Base-by-base conservation (phyloP, 139 green algal genomes). In the Spirogloea muscicola region DNA sequence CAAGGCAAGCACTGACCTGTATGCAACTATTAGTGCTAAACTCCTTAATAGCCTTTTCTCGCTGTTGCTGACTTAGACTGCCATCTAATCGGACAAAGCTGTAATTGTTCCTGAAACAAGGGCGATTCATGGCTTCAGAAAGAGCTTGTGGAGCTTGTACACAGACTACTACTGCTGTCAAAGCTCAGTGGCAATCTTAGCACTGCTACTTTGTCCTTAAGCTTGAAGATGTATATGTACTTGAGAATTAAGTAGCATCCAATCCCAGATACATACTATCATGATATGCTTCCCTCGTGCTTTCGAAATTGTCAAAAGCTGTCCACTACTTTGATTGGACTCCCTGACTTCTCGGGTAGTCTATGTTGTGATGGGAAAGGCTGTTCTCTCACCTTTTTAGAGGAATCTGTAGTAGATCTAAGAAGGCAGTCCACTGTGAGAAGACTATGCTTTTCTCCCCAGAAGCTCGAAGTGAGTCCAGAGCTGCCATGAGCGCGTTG, bases 371-470 rank as follows among this genome's bases (percentile, higher is more conserved):
- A 31, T 21, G 59, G 4, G 46, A 21, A 55, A 55, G 21, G 21
- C 46, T 31, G 46, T 31, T n/a, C n/a, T n/a, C n/a, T n/a, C n/a
- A 77, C 64, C 72, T 64, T 16, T 79, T 82, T 40, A 82, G 51
- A 13, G 75, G n/a, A 1, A 82, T 76, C 81, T 96, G 88, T 40
- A 96, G 57, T 49, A 97, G 80, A 66, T 97, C 91, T 33, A 97
- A 74, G 88, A 97, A 95, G 58, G 77, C 62, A 0, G 90, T 97
- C 90, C 89, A 97, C 84, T 96, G 92, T 39, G 74, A 89, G 84
- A 97, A 97, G 21, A 97, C 88, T 21, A 97, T 87, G 3, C 90
- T 86, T 74, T 95, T 94, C 61, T 71, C 72, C 1, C 67, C 67
- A 13, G 27, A 13, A 42, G 3, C 36, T 7, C 67, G 13, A 42